Evolutionary conservation across 345 rosid genomes (phyloP), one percentile per base, ranked within the genome.

Genomic region (Cardamine chenopodiifolia): DNA sequence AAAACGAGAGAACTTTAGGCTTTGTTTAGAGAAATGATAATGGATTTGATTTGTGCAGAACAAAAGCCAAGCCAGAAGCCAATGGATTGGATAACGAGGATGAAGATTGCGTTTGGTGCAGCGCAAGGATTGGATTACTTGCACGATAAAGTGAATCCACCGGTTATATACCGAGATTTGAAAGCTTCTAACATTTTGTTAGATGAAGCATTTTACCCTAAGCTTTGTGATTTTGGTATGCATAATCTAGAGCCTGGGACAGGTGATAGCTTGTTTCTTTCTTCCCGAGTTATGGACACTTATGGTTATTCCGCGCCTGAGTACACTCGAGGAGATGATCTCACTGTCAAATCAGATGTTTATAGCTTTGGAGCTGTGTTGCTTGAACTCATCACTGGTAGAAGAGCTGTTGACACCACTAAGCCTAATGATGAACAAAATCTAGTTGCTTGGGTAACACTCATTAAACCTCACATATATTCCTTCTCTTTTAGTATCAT

Each of bases 281-380:
- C 85, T 4, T 74, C 88, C 1, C 76, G 86, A n/a, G 85, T 84
- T 50, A 83, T 86, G 94, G 89, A 86, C 55, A 89, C 91, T 19
- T 87, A 89, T 18, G 92, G 95, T 18, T 87, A 89, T 31, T 83
- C 86, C 2, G 89, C 95, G 13, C 95, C 95, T 2, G 95, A 89
- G 59, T 89, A 84, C 68, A 61, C 85, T 42, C 78, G 78, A 70
- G 76, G 83, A 0, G 87, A 86, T 18, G 64, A 85, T 3, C 83
- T 86, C n/a, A 83, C 90, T 0, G 49, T 80, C 15, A 87, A 89
- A 70, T 87, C 95, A 5, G 95, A 89, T 44, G 92, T 89, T 2
- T 89, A 84, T 72, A 86, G 92, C 71, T 89, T 87, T 10, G 95
- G 95, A 72, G 92, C 87, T 56, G 82, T 89, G 66, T 71, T 89